Conservation (phyloP, 2,329 filamentous ascomycete species). For the Nannizzia gypsea region DNA sequence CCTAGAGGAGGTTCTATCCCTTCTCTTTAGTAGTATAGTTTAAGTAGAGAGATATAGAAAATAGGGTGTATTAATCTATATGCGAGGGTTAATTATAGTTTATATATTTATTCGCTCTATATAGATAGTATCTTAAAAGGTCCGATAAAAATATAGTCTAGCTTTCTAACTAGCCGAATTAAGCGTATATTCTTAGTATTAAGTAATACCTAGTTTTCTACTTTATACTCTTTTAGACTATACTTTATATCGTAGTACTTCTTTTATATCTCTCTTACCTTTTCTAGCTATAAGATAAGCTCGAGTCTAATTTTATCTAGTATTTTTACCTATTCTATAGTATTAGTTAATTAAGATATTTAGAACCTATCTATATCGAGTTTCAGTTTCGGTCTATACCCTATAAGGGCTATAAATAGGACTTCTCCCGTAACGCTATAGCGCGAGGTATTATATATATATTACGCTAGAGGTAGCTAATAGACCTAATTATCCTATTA, state of each 20-base stretch:
- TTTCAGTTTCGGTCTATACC: not conserved
- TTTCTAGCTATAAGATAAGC: not conserved
- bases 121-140: too few species aligned
- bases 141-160: not conserved
- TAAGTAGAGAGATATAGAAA: too few species aligned
- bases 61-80: too few species aligned
- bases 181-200: too few species aligned
- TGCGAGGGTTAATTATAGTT: too few species aligned
- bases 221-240: not conserved
- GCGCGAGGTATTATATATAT: not conserved
- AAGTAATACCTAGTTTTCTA: not conserved
- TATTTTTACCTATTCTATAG: not conserved
- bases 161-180: not conserved
- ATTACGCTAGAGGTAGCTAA: not conserved
- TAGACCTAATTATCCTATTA: not conserved
- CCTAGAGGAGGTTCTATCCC: too few species aligned
- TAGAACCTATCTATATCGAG: not conserved
- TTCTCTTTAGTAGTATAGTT: too few species aligned
- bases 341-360: not conserved
- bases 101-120: too few species aligned
- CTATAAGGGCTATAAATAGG: not conserved
- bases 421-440: not conserved
- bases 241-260: not conserved
- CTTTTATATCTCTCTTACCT: not conserved
- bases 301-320: not conserved